These are phyloP conservation scores for Odonthalia washingtoniensis DNA, from an alignment of 31 red algal genomes.

Conservation along the genomic window DNA sequence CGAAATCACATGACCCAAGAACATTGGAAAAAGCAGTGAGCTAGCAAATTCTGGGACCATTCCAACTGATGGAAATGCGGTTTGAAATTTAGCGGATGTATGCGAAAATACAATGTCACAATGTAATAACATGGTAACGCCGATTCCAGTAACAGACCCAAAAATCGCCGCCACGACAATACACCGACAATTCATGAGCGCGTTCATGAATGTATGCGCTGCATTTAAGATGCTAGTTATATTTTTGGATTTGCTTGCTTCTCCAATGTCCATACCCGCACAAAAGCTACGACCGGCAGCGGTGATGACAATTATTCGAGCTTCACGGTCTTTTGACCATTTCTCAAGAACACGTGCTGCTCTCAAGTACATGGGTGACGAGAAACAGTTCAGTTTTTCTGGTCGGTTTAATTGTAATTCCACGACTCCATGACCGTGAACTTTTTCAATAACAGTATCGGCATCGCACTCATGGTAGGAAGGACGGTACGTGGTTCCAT, in stretches of 20 bases:
- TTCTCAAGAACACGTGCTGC: background rate
- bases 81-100: constrained; percentile 17
- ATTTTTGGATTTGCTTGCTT: background rate
- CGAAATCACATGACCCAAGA: constrained; percentile 22
- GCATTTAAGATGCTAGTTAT: background rate
- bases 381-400: constrained; percentile 32
- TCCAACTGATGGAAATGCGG: constrained; percentile 22
- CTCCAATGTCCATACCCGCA: constrained; percentile 53
- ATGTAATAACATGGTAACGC: constrained; percentile 51
- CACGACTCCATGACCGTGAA: constrained; percentile 6
- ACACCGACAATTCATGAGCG: constrained; percentile 35
- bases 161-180: constrained; percentile 42
- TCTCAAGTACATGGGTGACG: background rate
- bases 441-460: background rate
- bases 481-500: no score
- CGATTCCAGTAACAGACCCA: constrained; percentile 41
- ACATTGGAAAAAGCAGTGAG: constrained; percentile 14
- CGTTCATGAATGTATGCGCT: constrained; percentile 52
- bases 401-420: constrained; percentile 49
- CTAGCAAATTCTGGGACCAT: constrained; percentile 43
- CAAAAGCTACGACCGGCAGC: constrained; percentile 27
- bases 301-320: constrained; percentile 45
- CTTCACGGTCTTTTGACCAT: background rate
- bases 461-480: no score
- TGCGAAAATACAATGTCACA: constrained; percentile 37